phyloP scores from a whole-genome alignment of 176 grass and related monocot species.

The Aegilops longissima region DNA sequence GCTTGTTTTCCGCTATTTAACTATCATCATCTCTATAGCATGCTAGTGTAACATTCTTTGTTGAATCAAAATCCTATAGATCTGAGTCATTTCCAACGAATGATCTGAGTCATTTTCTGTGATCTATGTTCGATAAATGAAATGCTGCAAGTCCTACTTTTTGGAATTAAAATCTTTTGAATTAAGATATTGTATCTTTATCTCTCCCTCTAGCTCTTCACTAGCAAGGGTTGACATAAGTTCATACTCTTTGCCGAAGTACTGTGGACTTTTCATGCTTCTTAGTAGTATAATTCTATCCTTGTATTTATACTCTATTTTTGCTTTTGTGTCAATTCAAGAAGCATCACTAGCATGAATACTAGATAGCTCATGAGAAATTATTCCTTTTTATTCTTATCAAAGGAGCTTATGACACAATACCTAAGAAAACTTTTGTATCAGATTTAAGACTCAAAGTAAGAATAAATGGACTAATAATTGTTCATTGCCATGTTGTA shows the following conservation, averaged over 20 bases:
- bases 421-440: background rate
- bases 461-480: background rate
- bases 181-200: background rate
- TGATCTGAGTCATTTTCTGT: too few relatives aligned
- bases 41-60: background rate
- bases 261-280: background rate
- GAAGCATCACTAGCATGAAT: background rate
- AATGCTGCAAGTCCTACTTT: too few relatives aligned
- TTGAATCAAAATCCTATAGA: background rate
- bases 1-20: background rate
- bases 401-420: background rate
- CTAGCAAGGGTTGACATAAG: background rate
- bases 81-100: background rate
- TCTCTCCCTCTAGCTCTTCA: background rate
- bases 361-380: background rate
- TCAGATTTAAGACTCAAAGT: background rate
- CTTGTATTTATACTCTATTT: background rate
- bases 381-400: background rate
- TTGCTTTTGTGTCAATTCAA: background rate
- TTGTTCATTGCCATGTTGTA: background rate
- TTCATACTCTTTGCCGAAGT: background rate
- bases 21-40: background rate
- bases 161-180: background rate
- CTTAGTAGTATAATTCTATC: background rate
- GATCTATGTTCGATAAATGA: too few relatives aligned